phyloP scores from a whole-genome alignment of 2,329 filamentous ascomycete species.

The Sporothrix inflata region DNA sequence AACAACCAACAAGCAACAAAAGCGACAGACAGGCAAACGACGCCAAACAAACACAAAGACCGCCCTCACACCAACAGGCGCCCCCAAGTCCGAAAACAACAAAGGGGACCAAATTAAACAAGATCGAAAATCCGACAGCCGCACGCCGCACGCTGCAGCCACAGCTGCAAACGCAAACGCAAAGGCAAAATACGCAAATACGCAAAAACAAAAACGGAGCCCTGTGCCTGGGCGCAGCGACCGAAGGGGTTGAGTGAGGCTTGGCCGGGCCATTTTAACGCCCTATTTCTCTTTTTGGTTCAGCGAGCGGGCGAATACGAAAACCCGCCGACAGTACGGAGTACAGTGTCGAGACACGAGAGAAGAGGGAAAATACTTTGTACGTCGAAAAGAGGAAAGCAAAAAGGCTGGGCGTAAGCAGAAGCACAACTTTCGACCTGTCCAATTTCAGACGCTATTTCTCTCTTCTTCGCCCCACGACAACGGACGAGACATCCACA shows the following conservation, averaged over 20 bases:
- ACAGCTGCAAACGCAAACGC: not conserved
- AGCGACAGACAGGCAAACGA: not conserved
- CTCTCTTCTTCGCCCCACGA: not conserved
- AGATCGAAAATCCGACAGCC: not conserved
- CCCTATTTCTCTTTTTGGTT: not conserved
- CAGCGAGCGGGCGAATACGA: not conserved
- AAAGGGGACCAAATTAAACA: not conserved
- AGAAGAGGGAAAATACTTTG: not conserved
- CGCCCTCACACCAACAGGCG: not conserved
- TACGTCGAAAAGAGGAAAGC: not conserved
- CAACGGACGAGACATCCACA: not conserved
- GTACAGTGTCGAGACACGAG: not conserved
- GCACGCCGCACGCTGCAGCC: not conserved
- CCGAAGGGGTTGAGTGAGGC: constrained; percentile 4
- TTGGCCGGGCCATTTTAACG: not conserved
- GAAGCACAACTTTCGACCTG: not conserved
- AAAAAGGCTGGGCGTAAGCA: constrained; percentile 19
- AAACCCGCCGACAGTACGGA: not conserved
- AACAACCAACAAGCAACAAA: not conserved
- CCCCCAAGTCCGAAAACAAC: not conserved
- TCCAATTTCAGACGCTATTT: not conserved
- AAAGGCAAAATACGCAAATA: too few relatives aligned
- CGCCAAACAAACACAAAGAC: not conserved
- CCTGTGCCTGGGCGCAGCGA: constrained; percentile 10
- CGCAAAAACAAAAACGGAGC: not conserved